Conservation (phyloP, 1,284 basidiomycete genomes). For the Ganoderma resinaceum region DNA sequence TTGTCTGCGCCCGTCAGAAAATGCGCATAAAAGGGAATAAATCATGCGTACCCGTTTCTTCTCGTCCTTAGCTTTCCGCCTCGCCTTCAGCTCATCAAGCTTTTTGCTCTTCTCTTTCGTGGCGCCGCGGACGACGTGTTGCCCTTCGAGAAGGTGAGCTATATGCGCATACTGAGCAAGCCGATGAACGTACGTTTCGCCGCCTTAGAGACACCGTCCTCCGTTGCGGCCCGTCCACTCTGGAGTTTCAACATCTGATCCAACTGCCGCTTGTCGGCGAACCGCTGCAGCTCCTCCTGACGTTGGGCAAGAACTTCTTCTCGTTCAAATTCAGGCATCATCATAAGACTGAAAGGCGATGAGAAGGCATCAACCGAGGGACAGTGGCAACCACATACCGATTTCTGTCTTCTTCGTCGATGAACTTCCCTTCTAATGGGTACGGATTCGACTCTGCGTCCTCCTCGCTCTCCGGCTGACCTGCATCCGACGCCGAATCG, state of each 20-base stretch:
- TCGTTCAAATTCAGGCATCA: constrained; percentile 87
- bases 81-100: constrained; percentile 85
- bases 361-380: constrained; percentile 8
- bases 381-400: constrained; percentile 58
- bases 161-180: neutral
- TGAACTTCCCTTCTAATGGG: constrained; percentile 91
- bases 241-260: constrained; percentile 78
- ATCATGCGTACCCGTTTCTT: constrained; percentile 64
- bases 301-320: constrained; percentile 86
- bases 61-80: constrained; percentile 81
- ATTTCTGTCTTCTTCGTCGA: constrained; percentile 78
- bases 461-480: constrained; percentile 67
- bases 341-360: constrained; percentile 65
- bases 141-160: constrained; percentile 51
- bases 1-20: constrained; percentile 42
- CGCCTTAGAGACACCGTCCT: constrained; percentile 71
- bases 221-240: constrained; percentile 54
- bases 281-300: constrained; percentile 81
- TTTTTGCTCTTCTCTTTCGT: constrained; percentile 85
- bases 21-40: neutral
- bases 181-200: constrained; percentile 65
- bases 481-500: constrained; percentile 51
- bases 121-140: constrained; percentile 79
- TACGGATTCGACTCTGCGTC: constrained; percentile 71
- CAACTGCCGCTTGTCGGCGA: constrained; percentile 77